These are phyloP conservation scores for Ceratobasidium sp. DNA, from an alignment of 1,284 basidiomycete species.

Conservation along the genomic window DNA sequence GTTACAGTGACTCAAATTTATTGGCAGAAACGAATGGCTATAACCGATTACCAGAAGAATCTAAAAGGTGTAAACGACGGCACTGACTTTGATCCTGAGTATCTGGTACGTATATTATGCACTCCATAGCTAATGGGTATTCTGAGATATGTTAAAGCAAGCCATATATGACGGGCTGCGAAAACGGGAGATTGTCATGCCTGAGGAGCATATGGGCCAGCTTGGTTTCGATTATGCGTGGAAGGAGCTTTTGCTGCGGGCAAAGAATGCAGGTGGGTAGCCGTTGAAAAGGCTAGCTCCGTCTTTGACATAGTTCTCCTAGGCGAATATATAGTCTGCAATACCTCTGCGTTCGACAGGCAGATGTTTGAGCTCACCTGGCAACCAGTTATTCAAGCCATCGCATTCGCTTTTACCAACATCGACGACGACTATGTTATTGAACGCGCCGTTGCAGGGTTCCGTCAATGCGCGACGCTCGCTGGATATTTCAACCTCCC, in stretches of 20 bases:
- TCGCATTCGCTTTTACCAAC: constrained; percentile 91
- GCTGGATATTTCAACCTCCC: constrained; percentile 88
- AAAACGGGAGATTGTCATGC: constrained; percentile 95
- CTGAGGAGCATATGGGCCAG: constrained; percentile 96
- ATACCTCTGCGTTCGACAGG: constrained; percentile 81
- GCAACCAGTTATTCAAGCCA: constrained; percentile 89
- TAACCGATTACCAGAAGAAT: constrained; percentile 94
- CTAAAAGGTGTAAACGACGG: constrained; percentile 92
- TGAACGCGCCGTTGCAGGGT: constrained; percentile 92
- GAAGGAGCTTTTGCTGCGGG: constrained; percentile 90
- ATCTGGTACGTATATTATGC: constrained; percentile 65
- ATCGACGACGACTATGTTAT: constrained; percentile 98
- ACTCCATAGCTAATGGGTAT: neutral
- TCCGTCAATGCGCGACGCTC: constrained; percentile 93
- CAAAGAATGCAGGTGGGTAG: constrained; percentile 74
- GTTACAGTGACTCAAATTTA: constrained; percentile 44
- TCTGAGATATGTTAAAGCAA: constrained; percentile 60
- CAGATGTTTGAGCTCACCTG: constrained; percentile 93
- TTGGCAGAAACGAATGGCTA: constrained; percentile 88
- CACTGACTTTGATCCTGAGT: constrained; percentile 83
- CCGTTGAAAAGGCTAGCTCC: constrained; percentile 14
- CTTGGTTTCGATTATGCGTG: constrained; percentile 99
- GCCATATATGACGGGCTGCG: constrained; percentile 93
- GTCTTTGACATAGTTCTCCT: constrained; percentile 29
- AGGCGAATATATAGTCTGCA: constrained; percentile 82